Percentiles rank a stretch among this genome's conserved stretches.
phyloP scores from a whole-genome alignment of 2,329 filamentous ascomycete species.

The Ascochyta viciae-villosae region DNA sequence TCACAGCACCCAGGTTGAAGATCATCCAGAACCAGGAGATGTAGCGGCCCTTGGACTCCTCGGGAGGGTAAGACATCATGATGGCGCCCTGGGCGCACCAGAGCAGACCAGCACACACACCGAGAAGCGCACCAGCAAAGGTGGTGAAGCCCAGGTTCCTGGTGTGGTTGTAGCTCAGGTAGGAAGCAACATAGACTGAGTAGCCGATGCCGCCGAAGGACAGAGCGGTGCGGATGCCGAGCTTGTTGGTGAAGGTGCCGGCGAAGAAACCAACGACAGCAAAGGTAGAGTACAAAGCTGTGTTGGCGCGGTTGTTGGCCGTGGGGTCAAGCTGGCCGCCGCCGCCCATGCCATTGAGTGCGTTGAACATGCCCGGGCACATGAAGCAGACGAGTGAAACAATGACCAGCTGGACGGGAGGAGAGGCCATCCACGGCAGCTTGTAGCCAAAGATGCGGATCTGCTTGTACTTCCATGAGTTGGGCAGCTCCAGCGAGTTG shows the following conservation, averaged over 20 bases:
- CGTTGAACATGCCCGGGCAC: conserved; percentile 63
- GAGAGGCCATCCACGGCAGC: conserved; percentile 59
- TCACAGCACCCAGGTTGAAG: conserved; percentile 90
- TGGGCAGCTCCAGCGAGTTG: conserved; percentile 46
- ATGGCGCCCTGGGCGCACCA: conserved; percentile 86
- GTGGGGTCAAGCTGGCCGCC: conserved; percentile 57
- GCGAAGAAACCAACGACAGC: conserved; percentile 70
- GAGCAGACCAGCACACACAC: conserved; percentile 78
- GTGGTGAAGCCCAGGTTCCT: conserved; percentile 73
- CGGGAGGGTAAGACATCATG: conserved; percentile 88
- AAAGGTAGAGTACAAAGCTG: conserved; percentile 76
- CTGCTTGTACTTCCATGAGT: conserved; percentile 58
- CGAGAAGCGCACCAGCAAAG: conserved; percentile 78
- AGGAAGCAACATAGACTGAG: conserved; percentile 74
- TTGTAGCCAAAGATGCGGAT: conserved; percentile 51
- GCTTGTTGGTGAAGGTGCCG: conserved; percentile 76
- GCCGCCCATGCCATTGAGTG: conserved; percentile 59
- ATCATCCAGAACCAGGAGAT: conserved; percentile 95
- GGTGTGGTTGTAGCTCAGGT: conserved; percentile 74
- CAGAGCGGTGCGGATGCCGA: conserved; percentile 73
- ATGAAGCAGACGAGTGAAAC: conserved; percentile 62
- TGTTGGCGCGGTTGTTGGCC: conserved; percentile 71
- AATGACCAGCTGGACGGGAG: conserved; percentile 56
- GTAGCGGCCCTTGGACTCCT: conserved; percentile 83
- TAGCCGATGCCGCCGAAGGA: conserved; percentile 79